A percentile compares a stretch with the other conserved stretches of the same genome.
Conservation (phyloP, 2,329 filamentous ascomycete genomes). For the Pseudogymnoascus sp. region DNA sequence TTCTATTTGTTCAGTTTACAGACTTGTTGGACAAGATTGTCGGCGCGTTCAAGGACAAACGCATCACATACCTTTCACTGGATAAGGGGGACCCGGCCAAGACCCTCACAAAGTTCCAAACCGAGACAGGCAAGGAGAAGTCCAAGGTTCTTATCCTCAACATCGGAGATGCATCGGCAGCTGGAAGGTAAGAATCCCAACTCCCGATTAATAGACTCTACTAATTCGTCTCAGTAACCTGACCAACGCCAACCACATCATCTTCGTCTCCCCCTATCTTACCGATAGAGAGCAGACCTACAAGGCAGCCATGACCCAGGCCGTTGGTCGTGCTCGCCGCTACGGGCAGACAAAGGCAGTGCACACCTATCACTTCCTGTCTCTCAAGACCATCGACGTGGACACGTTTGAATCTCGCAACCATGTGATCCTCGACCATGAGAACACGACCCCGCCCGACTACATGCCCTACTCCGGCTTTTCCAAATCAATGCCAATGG, state of each 20-base stretch:
- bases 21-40: constrained; percentile 36
- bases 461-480: constrained; percentile 6
- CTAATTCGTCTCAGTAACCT: constrained; percentile 42
- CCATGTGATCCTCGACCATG: constrained; percentile 15
- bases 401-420: constrained; percentile 35
- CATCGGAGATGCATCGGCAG: constrained; percentile 48
- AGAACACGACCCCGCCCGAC: background rate
- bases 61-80: constrained; percentile 32
- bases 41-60: constrained; percentile 26
- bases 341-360: constrained; percentile 52
- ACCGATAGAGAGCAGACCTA: constrained; percentile 43
- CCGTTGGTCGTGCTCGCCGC: constrained; percentile 52
- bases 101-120: constrained; percentile 36
- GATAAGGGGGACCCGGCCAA: constrained; percentile 24
- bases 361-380: constrained; percentile 46
- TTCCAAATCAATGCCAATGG: background rate
- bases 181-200: constrained; percentile 46
- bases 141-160: constrained; percentile 50
- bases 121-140: constrained; percentile 26
- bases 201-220: background rate
- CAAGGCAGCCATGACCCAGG: constrained; percentile 52
- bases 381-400: constrained; percentile 38
- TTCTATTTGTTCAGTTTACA: constrained; percentile 49
- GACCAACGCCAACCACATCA: constrained; percentile 55
- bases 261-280: constrained; percentile 54